Evolutionary conservation across 805 yeast genomes (phyloP).

Genomic region (Metschnikowia cerradonensis): DNA sequence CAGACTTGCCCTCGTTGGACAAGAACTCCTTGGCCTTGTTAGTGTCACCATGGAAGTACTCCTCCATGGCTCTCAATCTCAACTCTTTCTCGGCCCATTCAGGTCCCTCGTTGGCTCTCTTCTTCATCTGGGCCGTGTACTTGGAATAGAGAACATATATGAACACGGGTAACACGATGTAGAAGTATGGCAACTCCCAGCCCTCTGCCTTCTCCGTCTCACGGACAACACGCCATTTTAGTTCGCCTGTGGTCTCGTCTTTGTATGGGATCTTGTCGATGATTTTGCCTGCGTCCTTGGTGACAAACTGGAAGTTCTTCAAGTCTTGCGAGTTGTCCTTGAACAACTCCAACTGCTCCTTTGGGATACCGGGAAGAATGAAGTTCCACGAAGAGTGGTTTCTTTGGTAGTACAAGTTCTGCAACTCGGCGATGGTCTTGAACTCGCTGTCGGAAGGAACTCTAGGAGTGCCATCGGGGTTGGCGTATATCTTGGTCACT

Average conservation of each 20-base stretch:
- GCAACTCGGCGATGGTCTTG: constrained; percentile 68
- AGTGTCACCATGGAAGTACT: constrained; percentile 50
- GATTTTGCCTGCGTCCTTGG: constrained; percentile 53
- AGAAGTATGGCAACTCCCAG: constrained; percentile 76
- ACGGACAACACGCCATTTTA: constrained; percentile 74
- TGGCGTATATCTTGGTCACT: constrained; percentile 62
- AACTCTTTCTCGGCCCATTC: constrained; percentile 86
- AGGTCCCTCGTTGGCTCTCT: constrained; percentile 41
- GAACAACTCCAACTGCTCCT: constrained; percentile 52
- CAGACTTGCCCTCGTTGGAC: constrained; percentile 48
- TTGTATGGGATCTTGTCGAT: constrained; percentile 82
- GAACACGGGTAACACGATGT: constrained; percentile 67
- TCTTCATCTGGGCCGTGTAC: constrained; percentile 41
- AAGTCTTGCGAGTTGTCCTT: constrained; percentile 61
- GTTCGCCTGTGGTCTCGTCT: constrained; percentile 72
- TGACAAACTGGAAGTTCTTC: constrained; percentile 47
- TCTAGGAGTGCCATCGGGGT: constrained; percentile 72
- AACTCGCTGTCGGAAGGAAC: constrained; percentile 68
- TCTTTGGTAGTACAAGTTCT: constrained; percentile 53
- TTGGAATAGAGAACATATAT: constrained; percentile 50
- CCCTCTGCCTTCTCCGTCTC: constrained; percentile 74
- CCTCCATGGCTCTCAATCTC: constrained; percentile 68
- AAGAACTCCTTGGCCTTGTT: constrained; percentile 51
- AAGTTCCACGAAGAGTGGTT: constrained; percentile 50
- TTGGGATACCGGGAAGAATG: constrained; percentile 45